phyloP scores from a whole-genome alignment of 495 filamentous ascomycete genomes.

The Xylaria castorea region DNA sequence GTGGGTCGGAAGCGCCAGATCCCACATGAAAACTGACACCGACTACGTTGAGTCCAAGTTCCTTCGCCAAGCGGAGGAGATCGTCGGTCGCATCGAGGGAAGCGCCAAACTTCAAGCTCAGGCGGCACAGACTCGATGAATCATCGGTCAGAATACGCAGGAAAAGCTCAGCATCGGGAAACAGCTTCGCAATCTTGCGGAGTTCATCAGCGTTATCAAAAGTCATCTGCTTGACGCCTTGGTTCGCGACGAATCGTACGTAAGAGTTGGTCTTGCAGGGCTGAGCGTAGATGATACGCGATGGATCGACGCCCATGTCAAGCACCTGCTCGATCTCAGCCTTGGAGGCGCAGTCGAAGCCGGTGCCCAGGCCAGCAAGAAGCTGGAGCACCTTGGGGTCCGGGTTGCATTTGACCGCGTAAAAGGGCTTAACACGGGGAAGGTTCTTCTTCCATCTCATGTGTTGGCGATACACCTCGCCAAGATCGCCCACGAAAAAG shows the following conservation, averaged over 20 bases:
- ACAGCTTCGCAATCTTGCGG: constrained; percentile 93
- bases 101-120: constrained; percentile 97
- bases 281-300: constrained; percentile 97
- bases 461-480: constrained; percentile 98
- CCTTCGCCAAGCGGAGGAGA: constrained; percentile 80
- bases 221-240: constrained; percentile 96
- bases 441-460: constrained; percentile 97
- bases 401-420: constrained; percentile 97
- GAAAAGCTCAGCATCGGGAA: constrained; percentile 86
- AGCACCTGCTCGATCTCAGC: constrained; percentile 92
- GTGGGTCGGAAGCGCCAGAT: constrained; percentile 89
- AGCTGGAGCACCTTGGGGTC: constrained; percentile 88
- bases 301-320: constrained; percentile 81
- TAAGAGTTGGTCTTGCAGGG: constrained; percentile 99
- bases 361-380: constrained; percentile 84
- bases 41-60: constrained; percentile 92
- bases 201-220: constrained; percentile 98
- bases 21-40: constrained; percentile 98
- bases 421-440: constrained; percentile 92
- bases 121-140: constrained; percentile 87
- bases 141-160: constrained; percentile 96
- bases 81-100: constrained; percentile 78
- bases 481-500: constrained; percentile 97
- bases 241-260: constrained; percentile 81
- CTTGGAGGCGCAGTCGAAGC: constrained; percentile 99